Evolutionary conservation across 2,329 filamentous ascomycete genomes (phyloP), one percentile per base, ranked within the genome.

Genomic region (Claviceps sp.): DNA sequence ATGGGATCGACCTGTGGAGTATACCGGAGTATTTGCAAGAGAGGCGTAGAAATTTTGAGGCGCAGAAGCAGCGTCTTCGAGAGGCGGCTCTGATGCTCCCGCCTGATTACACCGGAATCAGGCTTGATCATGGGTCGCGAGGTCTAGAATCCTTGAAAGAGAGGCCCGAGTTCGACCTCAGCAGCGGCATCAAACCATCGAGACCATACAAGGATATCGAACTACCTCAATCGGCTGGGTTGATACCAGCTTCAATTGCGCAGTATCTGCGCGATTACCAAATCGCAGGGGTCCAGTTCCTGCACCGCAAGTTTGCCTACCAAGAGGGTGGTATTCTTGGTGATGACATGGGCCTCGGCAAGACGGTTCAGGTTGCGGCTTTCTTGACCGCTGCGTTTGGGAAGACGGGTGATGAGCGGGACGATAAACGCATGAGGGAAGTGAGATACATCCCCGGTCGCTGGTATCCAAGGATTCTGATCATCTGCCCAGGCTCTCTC

Each of bases 291-390:
- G 87, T 85, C 14, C 76, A 79, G 36, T 97, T 96, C 60, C 73
- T 98, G 7, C 90, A 97, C 63, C 79, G 87, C 54, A 77, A 87
- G 22, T 97, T 97, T 62, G 85, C 96, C 4, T 91, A 88, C 57
- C 93, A 98, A 62, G 85, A 84, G 59, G 93, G 93, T 1, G 88
- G 86, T 1, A 86, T 98, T 22, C 75, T 98, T 0, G 90, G 91
- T 3, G 93, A 98, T 62, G 93, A 98, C 61, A 98, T 98, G 93
- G 93, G 93, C 20, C 68, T 98, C 36, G 93, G 93, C 0, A 98
- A 98, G 68, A 98, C 93, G 0, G 88, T 98, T 2, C 93, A 98
- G 66, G 88, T 98, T 26, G 93, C 89, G 52, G 86, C 90, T 0
- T 97, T 98, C 57, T 72, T 98, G 22, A 87, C 88, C 0, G 88